phyloP scores from a whole-genome alignment of 1,284 basidiomycete species.

The Pseudozyma pruni region DNA sequence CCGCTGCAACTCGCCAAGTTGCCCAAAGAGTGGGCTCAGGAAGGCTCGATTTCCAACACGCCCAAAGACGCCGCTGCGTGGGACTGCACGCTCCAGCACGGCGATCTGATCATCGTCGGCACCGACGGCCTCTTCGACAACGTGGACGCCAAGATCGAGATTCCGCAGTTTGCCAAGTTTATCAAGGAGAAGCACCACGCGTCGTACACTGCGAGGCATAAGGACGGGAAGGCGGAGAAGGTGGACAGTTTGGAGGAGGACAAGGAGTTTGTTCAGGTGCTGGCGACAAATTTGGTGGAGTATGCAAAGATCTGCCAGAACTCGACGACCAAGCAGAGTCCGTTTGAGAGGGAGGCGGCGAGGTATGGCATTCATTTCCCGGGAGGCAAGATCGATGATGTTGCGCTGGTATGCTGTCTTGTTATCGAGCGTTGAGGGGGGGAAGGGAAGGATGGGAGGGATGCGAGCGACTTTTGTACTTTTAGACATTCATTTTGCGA shows the following conservation, averaged over 20 bases:
- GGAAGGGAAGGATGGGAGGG: not conserved
- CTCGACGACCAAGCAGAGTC: conserved; percentile 77
- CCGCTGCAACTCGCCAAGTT: conserved; percentile 66
- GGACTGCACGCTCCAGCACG: conserved; percentile 54
- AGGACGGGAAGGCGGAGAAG: conserved; percentile 9
- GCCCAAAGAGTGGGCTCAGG: conserved; percentile 47
- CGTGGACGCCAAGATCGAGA: conserved; percentile 77
- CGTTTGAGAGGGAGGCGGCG: conserved; percentile 62
- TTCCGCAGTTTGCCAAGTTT: conserved; percentile 60
- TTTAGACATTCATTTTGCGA: conserved; percentile 2
- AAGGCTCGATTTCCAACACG: conserved; percentile 53
- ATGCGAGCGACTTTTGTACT: conserved; percentile 13
- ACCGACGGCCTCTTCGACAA: conserved; percentile 90
- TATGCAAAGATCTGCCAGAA: conserved; percentile 53
- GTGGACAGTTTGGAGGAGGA: conserved; percentile 56
- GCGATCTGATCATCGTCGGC: conserved; percentile 70
- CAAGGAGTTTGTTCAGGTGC: conserved; percentile 54
- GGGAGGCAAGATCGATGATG: conserved; percentile 70
- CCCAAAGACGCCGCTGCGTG: conserved; percentile 56
- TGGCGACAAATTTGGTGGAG: conserved; percentile 57
- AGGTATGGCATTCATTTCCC: conserved; percentile 67
- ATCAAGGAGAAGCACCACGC: conserved; percentile 63
- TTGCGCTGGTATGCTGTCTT: conserved; percentile 71
- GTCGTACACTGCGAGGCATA: conserved; percentile 26
- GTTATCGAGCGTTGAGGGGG: conserved; percentile 67